Evolutionary conservation across 352 stramenopile genomes (phyloP), one percentile per base, ranked within the genome.

Genomic region (Globisporangium splendens): DNA sequence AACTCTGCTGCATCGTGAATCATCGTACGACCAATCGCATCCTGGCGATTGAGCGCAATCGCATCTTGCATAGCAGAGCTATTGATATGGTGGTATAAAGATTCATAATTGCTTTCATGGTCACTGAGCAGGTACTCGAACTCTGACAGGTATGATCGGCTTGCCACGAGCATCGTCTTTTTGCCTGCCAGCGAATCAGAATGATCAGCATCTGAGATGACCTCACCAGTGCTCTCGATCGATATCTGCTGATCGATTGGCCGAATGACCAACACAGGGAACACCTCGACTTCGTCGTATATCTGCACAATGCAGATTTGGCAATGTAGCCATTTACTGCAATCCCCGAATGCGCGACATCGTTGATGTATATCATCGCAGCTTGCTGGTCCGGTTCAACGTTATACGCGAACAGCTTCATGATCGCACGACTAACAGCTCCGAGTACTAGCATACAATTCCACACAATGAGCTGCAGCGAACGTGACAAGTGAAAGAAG

Each of bases 231-330:
- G 18, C 10, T n/a, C 2, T 46, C 39, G 35, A 17, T 31, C 1
- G 38, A 3, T 21, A 56, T 20, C n/a, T 70, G 47, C 2, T 74
- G 57, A 21, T 71, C 73, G 12, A 70, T 43, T 7, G 79, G 76
- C 18, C 74, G 76, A 63, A 89, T 73, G 31, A 83, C 39, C 49
- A 89, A 58, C 14, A 87, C 75, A 10, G 79, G 79, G 42, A 86
- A 89, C 6, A 87, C 79, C 56, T 89, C 79, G 14, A 89, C 72
- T 55, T 89, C 61, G 31, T 84, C 72, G 87, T 80, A 31, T 73
- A 63, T 52, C 72, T 80, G 61, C 79, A 86, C 6, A 89, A 46
- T 10, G 38, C 56, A 15, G 57, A 43, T 47, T 82, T 83, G 17
- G 54, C 31, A 41, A 86, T 70, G 8, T 39, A 55, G 2, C 63